phyloP scores from a whole-genome alignment of 495 filamentous ascomycete genomes.

The Penicillium paradoxum region DNA sequence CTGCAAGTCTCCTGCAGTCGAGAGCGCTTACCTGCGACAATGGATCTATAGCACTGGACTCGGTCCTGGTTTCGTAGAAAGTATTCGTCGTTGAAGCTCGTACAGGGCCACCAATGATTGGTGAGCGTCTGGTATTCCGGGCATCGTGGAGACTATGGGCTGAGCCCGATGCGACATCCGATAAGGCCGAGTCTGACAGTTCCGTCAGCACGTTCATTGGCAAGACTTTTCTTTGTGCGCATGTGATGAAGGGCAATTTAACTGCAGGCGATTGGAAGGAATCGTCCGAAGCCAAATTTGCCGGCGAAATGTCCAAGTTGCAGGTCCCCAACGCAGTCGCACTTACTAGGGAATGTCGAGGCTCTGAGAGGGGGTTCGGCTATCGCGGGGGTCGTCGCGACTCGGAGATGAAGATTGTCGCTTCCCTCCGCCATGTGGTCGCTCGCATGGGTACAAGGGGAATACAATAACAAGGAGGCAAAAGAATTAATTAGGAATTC shows the following conservation, averaged over 20 bases:
- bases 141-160: conserved; percentile 31
- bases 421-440: conserved; percentile 17
- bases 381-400: conserved; percentile 16
- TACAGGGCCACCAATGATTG: conserved; percentile 15
- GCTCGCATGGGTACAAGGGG: conserved; percentile 11
- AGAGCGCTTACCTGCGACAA: conserved; percentile 47
- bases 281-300: conserved; percentile 1
- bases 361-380: conserved; percentile 16
- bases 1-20: background rate
- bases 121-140: conserved; percentile 20
- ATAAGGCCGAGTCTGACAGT: conserved; percentile 27
- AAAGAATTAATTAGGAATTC: background rate
- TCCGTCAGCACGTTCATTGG: conserved; percentile 4
- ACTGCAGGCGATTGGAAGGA: background rate
- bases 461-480: background rate
- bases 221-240: background rate
- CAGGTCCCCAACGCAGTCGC: background rate
- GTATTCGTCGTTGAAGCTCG: conserved; percentile 29
- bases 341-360: conserved; percentile 22
- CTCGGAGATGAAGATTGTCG: conserved; percentile 13
- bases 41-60: conserved; percentile 49
- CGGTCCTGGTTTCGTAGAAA: conserved; percentile 29
- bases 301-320: background rate
- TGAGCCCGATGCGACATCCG: conserved; percentile 36
- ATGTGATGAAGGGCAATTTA: background rate